Base-by-base conservation (phyloP, 2,329 filamentous ascomycete genomes). In the Monosporascus sp. region DNA sequence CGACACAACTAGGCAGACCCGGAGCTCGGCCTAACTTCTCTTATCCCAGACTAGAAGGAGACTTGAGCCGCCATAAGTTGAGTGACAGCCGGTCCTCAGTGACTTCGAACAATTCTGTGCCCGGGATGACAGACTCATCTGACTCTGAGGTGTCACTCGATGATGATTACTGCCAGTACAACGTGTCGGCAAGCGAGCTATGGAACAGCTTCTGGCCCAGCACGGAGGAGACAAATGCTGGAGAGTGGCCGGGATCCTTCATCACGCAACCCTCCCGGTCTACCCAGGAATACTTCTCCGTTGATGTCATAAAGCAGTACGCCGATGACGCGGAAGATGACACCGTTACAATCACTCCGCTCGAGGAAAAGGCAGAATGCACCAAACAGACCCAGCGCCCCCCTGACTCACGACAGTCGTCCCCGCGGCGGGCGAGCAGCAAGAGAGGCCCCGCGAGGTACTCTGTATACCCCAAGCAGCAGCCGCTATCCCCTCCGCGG, bases 121-220 rank as follows among this genome's bases (percentile, higher is more conserved):
- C 78, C 1, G 74, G 74, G 28, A 71, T 81, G 63, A 72, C 78
- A 17, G 78, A 81, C 57, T 75, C 80, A 59, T 74, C 72, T 7
- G 78, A 79, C 58, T 80, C 78, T 5, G 79, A 81, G 50, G 63
- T 68, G 18, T 81, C 78, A 6, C 59, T 69, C 35, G 78, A 82
- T 20, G 78, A 80, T 43, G 78, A 81, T 22, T 31, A 46, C 58
- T 73, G 74, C 52, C 73, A 77, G 55, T 76, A 78, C 56, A 73
- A 76, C 52, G 63, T 71, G 20, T 71, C 76, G 35, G 70, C 71
- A 5, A 64, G 71, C 26, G 73, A 78, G 59, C 63, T 79, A 2
- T 82, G 78, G 78, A 75, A 81, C 60, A 76, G 68, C 51, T 82
- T 80, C 61, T 80, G 77, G 78, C 68, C 58, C 7, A 60, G 52